Conservation (phyloP, 495 filamentous ascomycete genomes). For the Trichoderma parareesei region DNA sequence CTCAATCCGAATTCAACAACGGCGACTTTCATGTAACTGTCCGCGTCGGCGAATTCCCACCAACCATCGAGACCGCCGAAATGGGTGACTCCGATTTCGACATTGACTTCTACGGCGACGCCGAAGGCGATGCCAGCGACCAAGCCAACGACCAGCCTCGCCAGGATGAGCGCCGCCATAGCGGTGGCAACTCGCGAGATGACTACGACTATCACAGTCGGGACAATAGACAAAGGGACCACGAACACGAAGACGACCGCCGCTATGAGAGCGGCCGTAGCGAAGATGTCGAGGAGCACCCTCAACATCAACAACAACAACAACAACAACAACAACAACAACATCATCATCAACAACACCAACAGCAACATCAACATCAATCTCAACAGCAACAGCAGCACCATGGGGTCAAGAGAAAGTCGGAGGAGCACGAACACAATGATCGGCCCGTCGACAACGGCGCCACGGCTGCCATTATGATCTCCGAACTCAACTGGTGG, state of each 20-base stretch:
- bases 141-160: constrained; percentile 28
- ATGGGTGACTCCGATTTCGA: constrained; percentile 87
- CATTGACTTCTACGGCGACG: constrained; percentile 95
- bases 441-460: constrained; percentile 71
- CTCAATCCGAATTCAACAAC: not conserved
- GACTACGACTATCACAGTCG: constrained; percentile 4
- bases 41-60: not conserved
- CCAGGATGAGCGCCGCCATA: constrained; percentile 23
- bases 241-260: constrained; percentile 29
- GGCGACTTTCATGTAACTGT: not conserved
- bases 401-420: constrained; percentile 66
- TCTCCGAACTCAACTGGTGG: constrained; percentile 94
- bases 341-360: too few relatives aligned
- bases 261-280: constrained; percentile 32
- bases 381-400: constrained; percentile 19
- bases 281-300: constrained; percentile 28
- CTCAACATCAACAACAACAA: constrained; percentile 18
- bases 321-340: too few relatives aligned
- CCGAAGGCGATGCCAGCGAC: constrained; percentile 42
- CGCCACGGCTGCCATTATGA: constrained; percentile 72
- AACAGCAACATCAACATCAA: too few relatives aligned
- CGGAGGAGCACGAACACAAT: constrained; percentile 49
- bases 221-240: constrained; percentile 32
- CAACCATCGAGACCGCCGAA: not conserved
- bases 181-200: constrained; percentile 31